Conservation (phyloP, 2,329 filamentous ascomycete species). For the Madurella fahalii region DNA sequence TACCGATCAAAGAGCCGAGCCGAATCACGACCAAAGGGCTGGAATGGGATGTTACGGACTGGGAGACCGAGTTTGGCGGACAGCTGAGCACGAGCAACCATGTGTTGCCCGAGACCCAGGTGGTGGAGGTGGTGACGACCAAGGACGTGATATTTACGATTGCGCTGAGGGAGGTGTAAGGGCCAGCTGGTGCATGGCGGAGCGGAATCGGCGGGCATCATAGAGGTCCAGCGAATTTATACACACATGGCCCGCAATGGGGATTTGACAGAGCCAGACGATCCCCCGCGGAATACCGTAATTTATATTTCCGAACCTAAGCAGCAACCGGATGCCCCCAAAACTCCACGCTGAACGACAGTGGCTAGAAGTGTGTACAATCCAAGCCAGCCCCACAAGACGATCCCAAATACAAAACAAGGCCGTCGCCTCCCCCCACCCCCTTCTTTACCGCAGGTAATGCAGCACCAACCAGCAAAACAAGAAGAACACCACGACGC, state of each 20-base stretch:
- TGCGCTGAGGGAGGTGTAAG: constrained; percentile 45
- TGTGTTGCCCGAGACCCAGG: constrained; percentile 53
- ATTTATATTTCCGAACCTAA: neutral
- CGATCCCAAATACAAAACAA: neutral
- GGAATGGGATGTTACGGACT: constrained; percentile 85
- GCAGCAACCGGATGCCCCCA: constrained; percentile 10
- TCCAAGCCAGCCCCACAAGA: neutral
- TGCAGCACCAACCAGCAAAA: constrained; percentile 92
- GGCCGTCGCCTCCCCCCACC: constrained; percentile 9
- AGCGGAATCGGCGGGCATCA: neutral
- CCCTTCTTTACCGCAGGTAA: constrained; percentile 62
- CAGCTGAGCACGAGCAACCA: constrained; percentile 79
- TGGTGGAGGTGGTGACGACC: constrained; percentile 60
- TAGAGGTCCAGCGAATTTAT: too few species aligned
- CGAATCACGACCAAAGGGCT: constrained; percentile 75
- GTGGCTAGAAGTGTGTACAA: neutral
- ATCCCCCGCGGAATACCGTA: neutral
- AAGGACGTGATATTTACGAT: constrained; percentile 71
- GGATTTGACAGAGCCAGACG: too few species aligned
- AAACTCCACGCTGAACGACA: constrained; percentile 23
- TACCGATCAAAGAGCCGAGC: constrained; percentile 76
- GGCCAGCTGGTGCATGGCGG: neutral
- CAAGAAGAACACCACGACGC: constrained; percentile 78
- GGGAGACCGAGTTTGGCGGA: constrained; percentile 72
- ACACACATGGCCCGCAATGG: too few species aligned